A percentile compares a stretch with the other conserved stretches of the same genome.
phyloP scores from a whole-genome alignment of 2,329 filamentous ascomycete species.

The Ceratocystis harringtonii region DNA sequence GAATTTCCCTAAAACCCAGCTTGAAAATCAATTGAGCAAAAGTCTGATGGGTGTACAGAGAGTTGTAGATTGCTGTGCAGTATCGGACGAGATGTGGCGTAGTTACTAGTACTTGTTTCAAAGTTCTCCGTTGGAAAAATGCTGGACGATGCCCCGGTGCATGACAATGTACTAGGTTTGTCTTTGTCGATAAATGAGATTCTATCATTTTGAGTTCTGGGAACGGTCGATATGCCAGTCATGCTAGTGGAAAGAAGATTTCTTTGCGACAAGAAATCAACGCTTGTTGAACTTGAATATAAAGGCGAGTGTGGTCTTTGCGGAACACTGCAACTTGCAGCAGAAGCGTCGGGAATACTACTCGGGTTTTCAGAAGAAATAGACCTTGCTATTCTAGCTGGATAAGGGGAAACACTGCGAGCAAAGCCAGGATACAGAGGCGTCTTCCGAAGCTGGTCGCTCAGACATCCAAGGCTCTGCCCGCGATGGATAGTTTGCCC shows the following conservation, averaged over 20 bases:
- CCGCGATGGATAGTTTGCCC: not conserved
- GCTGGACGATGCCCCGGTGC: not conserved
- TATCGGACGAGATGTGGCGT: not conserved
- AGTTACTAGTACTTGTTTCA: not conserved
- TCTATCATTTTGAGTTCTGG: not conserved
- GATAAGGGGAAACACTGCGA: not conserved
- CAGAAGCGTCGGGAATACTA: constrained; percentile 1
- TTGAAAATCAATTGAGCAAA: not conserved
- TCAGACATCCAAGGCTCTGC: not conserved
- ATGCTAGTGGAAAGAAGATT: not conserved
- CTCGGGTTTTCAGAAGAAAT: not conserved
- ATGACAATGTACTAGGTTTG: not conserved
- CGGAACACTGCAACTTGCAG: constrained; percentile 12
- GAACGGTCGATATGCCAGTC: not conserved
- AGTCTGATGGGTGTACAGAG: not conserved
- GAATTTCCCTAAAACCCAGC: not conserved
- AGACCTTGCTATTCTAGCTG: not conserved
- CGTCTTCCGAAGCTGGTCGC: not conserved
- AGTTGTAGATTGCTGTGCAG: not conserved
- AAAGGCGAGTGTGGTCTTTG: not conserved
- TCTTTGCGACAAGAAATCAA: constrained; percentile 9
- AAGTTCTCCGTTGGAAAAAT: not conserved
- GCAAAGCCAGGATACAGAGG: not conserved
- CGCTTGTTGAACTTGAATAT: constrained; percentile 10
- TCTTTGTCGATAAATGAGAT: not conserved